Base-by-base conservation (phyloP, 2,329 filamentous ascomycete genomes). In the Calonectria pauciramosa region DNA sequence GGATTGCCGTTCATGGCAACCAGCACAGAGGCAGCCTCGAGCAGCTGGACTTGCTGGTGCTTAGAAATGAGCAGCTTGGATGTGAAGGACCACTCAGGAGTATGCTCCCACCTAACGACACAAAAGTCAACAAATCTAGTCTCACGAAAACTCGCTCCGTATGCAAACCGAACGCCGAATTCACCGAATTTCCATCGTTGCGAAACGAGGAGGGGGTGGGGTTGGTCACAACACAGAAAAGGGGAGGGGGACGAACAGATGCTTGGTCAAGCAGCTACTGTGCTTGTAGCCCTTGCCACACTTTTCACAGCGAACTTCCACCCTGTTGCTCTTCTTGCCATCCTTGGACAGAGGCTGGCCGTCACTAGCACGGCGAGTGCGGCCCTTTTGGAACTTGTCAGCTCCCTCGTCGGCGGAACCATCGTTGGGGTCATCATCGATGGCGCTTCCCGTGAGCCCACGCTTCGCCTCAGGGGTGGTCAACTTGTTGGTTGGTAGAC, bases 221-320 rank as follows among this genome's bases (percentile, higher is more conserved):
- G 51, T 73, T 78, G 83, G 82, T 84, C 81, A 83, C 80, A 81
- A 79, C 82, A 82, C 51, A 84, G 85, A 84, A 86, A 87, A 87
- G 87, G 56, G 87, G 87, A 89, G 90, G 92, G 90, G 89, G 90
- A 98, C 97, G 92, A 93, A 99, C 97, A 98, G 94, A 93, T 99
- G 97, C 92, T 99, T 99, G 86, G 95, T 97, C 90, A 99, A 93
- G 93, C 97, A 99, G 90, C 97, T 99, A 93, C 96, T 98, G 91
- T 99, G 97, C 93, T 99, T 99, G 92, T 99, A 99, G 88, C 96
- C 96, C 91, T 99, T 99, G 87, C 96, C 96, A 90, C 97, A 99
- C 87, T 96, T 96, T 85, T 98, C 95, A 89, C 97, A 99, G 87
- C 94, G 95, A 84, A 99, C 92, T 86, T 99, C 96, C 83, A 93